Evolutionary conservation across 768 basidiomycete genomes (phyloP), one percentile per base, ranked within the genome.

Genomic region (Rhodocollybia butyracea): DNA sequence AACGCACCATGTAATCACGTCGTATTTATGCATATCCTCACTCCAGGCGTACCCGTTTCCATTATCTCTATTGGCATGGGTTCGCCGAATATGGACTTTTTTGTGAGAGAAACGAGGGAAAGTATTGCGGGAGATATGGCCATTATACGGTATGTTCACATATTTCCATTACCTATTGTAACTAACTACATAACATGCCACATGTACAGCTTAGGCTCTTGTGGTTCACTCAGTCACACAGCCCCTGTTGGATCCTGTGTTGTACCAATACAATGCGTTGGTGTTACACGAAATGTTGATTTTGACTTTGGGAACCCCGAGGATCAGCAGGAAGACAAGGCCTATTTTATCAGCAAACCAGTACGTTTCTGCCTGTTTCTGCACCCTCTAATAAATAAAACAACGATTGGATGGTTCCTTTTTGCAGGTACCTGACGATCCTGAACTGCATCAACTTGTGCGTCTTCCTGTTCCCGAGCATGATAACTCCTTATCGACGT

Each of bases 21-120:
- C 21, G 8, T 17, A 17, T n/a, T 17, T 40, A 40, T 19, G 39
- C 7, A n/a, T 36, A 8, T 36, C 17, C 17, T 36, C 17, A 7
- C 83, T 68, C 76, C 75, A 41, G 80, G 79, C 45, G 68, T 78
- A 15, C 88, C 89, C 7, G 67, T 92, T 27, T 88, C 85, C 5
- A 80, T 92, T 38, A 74, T 90, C 39, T 87, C 86, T 60, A 91
- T 91, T 54, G 91, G 91, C 12, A 93, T 92, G 91, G 91, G 91
- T 19, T 76, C 72, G 57, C 81, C 89, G 1, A 92, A 89, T 70
- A 86, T 85, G 73, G 91, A 93, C 68, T 93, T 92, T 70, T 90
- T 92, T 66, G 80, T 93, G 21, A 81, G 90, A 59, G 90, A 93
- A 70, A 82, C 80, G 24, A 78, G 89, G 58, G 91, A 91, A 68